These are phyloP conservation scores for Chalciporus chontae DNA, from an alignment of 768 basidiomycete species.

Conservation along the genomic window DNA sequence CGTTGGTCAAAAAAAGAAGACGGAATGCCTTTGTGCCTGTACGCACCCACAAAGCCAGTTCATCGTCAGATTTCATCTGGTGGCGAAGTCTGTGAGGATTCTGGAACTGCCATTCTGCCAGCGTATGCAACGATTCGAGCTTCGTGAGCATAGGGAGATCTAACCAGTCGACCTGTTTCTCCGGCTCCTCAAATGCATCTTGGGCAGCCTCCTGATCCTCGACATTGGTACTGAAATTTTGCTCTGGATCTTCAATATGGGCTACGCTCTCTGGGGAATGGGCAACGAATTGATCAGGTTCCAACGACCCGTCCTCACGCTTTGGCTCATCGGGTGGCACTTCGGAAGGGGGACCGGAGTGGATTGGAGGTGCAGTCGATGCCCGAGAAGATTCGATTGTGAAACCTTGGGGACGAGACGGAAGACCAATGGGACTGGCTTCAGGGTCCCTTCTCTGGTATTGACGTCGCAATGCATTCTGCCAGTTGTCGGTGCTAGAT, in stretches of 20 bases:
- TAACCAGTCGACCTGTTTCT: constrained; percentile 62
- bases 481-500: constrained; percentile 71
- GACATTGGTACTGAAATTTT: constrained; percentile 10
- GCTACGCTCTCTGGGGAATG: constrained; percentile 5
- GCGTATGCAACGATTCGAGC: constrained; percentile 67
- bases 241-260: neutral
- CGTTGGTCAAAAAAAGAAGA: neutral
- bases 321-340: constrained; percentile 6
- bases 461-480: constrained; percentile 71
- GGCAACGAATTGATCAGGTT: constrained; percentile 4
- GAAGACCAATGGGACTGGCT: constrained; percentile 68
- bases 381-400: constrained; percentile 28
- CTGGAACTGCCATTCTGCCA: constrained; percentile 87
- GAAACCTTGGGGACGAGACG: constrained; percentile 22
- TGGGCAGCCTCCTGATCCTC: constrained; percentile 21
- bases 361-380: constrained; percentile 22
- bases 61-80: constrained; percentile 78
- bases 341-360: constrained; percentile 5
- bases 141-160: constrained; percentile 67
- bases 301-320: constrained; percentile 12
- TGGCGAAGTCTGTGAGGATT: constrained; percentile 65
- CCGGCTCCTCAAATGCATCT: constrained; percentile 22
- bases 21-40: neutral
- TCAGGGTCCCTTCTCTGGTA: constrained; percentile 70
- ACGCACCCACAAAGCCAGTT: constrained; percentile 74